A percentile compares a stretch with the other conserved stretches of the same genome.
phyloP scores from a whole-genome alignment of 805 yeast species.

The Ogataea ramenticola region DNA sequence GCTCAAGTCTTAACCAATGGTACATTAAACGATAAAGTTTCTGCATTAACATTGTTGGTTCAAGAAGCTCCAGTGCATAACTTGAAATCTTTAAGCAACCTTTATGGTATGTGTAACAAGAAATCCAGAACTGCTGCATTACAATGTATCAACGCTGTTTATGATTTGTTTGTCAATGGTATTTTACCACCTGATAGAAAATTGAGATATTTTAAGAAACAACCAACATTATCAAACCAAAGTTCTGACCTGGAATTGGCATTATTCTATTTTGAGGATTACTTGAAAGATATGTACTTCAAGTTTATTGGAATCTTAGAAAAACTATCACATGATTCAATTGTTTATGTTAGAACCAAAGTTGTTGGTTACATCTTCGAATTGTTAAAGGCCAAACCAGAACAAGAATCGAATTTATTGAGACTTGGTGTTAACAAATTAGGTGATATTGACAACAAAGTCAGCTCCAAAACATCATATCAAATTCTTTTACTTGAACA shows the following conservation, averaged over 20 bases:
- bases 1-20: conserved; percentile 85
- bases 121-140: conserved; percentile 90
- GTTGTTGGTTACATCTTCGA: conserved; percentile 74
- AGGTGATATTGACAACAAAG: conserved; percentile 89
- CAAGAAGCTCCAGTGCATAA: conserved; percentile 96
- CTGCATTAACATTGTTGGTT: conserved; percentile 84
- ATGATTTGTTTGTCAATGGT: conserved; percentile 81
- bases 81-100: conserved; percentile 70
- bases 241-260: conserved; percentile 54
- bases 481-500: conserved; percentile 74
- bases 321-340: conserved; percentile 80
- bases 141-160: conserved; percentile 82
- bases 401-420: conserved; percentile 89
- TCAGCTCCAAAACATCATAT: conserved; percentile 81
- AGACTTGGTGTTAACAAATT: conserved; percentile 87
- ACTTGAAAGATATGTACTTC: conserved; percentile 71
- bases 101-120: conserved; percentile 74
- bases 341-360: conserved; percentile 77
- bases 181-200: conserved; percentile 85
- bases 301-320: conserved; percentile 72
- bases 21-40: conserved; percentile 91
- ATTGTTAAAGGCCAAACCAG: conserved; percentile 79
- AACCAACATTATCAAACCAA: conserved; percentile 42
- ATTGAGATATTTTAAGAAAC: conserved; percentile 71
- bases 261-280: conserved; percentile 82